Percentiles rank a stretch among this genome's conserved stretches.
phyloP scores from a whole-genome alignment of 345 rosid species.

The Euphorbia peplus region DNA sequence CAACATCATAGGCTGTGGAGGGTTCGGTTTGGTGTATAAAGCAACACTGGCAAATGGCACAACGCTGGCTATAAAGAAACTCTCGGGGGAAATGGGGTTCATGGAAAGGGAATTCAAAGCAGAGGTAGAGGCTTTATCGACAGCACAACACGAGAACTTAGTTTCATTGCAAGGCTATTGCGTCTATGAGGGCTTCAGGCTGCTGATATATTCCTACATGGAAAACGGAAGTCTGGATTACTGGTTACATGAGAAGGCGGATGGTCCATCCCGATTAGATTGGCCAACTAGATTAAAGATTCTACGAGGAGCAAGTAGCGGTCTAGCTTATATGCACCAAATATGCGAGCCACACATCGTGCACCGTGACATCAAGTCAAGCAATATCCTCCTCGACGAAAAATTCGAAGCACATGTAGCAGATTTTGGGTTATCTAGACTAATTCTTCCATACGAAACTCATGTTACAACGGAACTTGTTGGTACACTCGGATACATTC shows the following conservation, averaged over 20 bases:
- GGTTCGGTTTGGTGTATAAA: slow-evolving; percentile 43
- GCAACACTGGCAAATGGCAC: slow-evolving; percentile 39
- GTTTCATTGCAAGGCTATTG: slow-evolving; percentile 49
- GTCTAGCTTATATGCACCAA: slow-evolving; percentile 49
- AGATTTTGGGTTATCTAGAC: slow-evolving; percentile 45
- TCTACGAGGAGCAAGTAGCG: slow-evolving; percentile 34
- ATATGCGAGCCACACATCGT: slow-evolving; percentile 39
- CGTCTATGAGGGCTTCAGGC: slow-evolving; percentile 40
- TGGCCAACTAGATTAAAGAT: slow-evolving; percentile 45
- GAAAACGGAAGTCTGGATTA: slow-evolving; percentile 48
- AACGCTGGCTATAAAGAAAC: slow-evolving; percentile 46
- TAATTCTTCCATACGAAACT: slow-evolving; percentile 45
- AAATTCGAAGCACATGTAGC: slow-evolving; percentile 44
- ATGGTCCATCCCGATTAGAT: slow-evolving; percentile 36
- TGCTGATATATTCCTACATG: slow-evolving; percentile 45
- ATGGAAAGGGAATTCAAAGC: slow-evolving; percentile 50
- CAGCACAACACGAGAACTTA: slow-evolving; percentile 43
- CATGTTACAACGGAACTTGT: slow-evolving; percentile 50
- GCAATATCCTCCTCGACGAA: slow-evolving; percentile 51
- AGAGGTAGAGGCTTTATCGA: slow-evolving; percentile 46
- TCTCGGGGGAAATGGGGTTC: slow-evolving; percentile 45
- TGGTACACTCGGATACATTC: slow-evolving; percentile 48
- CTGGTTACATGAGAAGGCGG: slow-evolving; percentile 44
- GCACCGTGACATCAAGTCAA: slow-evolving; percentile 49
- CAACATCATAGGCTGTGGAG: slow-evolving; percentile 46